A percentile compares a stretch with the other conserved stretches of the same genome.
Conservation (phyloP, 2,329 filamentous ascomycete species). For the Xylariaceae sp. region DNA sequence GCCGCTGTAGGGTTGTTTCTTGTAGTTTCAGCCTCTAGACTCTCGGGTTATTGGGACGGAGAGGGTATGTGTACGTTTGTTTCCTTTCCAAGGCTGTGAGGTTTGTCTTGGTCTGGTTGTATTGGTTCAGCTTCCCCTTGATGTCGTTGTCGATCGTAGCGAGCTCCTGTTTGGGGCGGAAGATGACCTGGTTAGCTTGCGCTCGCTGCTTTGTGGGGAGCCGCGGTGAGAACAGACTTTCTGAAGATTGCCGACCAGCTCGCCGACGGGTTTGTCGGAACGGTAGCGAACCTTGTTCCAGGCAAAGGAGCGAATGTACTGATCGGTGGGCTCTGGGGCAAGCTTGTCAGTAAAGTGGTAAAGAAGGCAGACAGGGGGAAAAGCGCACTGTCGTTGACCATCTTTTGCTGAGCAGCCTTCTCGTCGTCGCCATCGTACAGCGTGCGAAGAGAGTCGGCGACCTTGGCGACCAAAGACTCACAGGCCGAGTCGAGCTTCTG, state of each 20-base stretch:
- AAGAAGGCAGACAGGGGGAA: conserved; percentile 4
- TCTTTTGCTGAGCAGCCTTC: conserved; percentile 81
- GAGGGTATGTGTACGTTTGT: conserved; percentile 64
- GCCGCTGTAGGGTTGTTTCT: conserved; percentile 51
- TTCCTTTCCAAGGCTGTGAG: conserved; percentile 77
- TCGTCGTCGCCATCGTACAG: conserved; percentile 82
- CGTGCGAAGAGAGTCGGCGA: conserved; percentile 77
- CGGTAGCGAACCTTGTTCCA: conserved; percentile 99
- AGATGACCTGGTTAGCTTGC: conserved; percentile 12
- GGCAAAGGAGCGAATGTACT: conserved; percentile 81
- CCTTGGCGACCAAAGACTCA: conserved; percentile 79
- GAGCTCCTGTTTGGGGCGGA: conserved; percentile 60
- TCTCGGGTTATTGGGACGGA: neutral
- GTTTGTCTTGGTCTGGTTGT: conserved; percentile 85
- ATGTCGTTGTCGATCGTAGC: conserved; percentile 92
- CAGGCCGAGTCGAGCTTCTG: conserved; percentile 80
- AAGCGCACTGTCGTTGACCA: conserved; percentile 82
- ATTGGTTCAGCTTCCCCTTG: conserved; percentile 89
- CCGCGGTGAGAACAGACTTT: conserved; percentile 66
- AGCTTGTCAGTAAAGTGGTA: conserved; percentile 23
- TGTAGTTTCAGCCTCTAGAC: conserved; percentile 6
- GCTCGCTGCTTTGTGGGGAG: neutral
- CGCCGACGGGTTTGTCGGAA: conserved; percentile 81
- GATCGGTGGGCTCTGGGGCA: conserved; percentile 82
- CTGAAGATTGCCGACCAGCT: conserved; percentile 82